Conservation (phyloP, 75 land plant species). For the Cunninghamia lanceolata region DNA sequence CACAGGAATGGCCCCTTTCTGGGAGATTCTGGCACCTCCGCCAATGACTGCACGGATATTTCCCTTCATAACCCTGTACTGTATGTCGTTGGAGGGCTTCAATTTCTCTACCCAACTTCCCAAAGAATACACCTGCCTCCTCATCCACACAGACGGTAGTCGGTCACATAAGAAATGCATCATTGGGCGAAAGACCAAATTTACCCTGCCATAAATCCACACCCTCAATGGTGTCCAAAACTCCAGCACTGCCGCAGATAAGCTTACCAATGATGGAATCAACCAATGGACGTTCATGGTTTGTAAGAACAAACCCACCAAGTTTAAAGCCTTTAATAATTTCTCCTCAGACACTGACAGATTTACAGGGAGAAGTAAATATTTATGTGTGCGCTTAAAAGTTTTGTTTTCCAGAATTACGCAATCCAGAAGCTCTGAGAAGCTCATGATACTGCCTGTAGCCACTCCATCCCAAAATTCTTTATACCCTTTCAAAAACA, state of each 20-base stretch:
- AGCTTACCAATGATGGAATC: background rate
- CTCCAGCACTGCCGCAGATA: background rate
- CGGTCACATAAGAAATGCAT: background rate
- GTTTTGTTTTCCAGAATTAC: background rate
- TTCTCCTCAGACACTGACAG: background rate
- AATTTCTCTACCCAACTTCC: background rate
- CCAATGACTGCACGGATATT: background rate
- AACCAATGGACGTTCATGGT: background rate
- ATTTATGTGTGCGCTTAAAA: background rate
- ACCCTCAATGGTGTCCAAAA: background rate
- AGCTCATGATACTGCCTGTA: background rate
- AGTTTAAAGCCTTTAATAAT: background rate
- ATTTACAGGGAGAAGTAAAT: background rate
- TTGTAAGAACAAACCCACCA: background rate
- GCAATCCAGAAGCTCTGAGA: background rate
- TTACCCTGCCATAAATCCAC: background rate
- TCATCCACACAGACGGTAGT: background rate
- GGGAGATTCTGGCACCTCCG: background rate
- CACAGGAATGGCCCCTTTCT: background rate
- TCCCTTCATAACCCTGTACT: background rate
- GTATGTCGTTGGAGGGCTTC: slow-evolving; percentile 1
- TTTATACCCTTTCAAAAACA: background rate
- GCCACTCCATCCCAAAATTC: background rate
- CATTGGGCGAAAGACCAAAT: background rate
- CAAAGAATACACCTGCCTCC: background rate